Evolutionary conservation across 23 red algal genomes (phyloP), one percentile per base, ranked within the genome.

Genomic region (Pyropia yezoensis): DNA sequence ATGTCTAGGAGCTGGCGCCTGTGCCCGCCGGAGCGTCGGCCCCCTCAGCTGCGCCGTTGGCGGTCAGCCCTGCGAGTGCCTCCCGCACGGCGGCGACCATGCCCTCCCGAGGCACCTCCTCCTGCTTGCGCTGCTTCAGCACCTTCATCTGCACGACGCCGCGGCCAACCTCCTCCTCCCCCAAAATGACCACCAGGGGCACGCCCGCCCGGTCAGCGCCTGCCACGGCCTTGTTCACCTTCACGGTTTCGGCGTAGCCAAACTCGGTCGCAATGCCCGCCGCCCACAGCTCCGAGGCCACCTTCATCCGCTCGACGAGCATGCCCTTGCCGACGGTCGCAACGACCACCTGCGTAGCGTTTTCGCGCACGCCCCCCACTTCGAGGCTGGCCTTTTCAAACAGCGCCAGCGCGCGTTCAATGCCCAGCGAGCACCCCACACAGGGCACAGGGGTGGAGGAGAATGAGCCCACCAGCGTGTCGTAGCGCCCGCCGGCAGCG

Each of bases 401-500:
- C 24, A 98, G 55, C 19, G 83, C 79, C 70, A 98, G 79, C 28
- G 91, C 85, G 45, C 94, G 49, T 69, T 98, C 94, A 63, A 98
- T 91, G 18, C 94, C 94, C 13, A 98, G 49, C 22, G 94, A 98
- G 56, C 84, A 87, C 12, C 94, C 94, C 21, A 98, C 94, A 63
- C 94, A 98, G 7, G 85, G 83, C 15, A 91, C 80, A 3, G 19
- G 68, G 19, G 69, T 73, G 47, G 57, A 74, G 29, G 68, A 73
- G 71, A 98, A 98, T 67, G 80, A 84, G 15, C 75, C 80, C 3
- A 98, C 94, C 24, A 98, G 63, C 8, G 81, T 76, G 64, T 98
- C 94, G 54, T 98, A 98, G 18, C 94, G 73, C 16, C 94, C 94
- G 25, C 94, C 94, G 30, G 94, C 94, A 45, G 77, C 94, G 33